Conservation (phyloP, 1,284 basidiomycete species). For the Trichosporon sp. region DNA sequence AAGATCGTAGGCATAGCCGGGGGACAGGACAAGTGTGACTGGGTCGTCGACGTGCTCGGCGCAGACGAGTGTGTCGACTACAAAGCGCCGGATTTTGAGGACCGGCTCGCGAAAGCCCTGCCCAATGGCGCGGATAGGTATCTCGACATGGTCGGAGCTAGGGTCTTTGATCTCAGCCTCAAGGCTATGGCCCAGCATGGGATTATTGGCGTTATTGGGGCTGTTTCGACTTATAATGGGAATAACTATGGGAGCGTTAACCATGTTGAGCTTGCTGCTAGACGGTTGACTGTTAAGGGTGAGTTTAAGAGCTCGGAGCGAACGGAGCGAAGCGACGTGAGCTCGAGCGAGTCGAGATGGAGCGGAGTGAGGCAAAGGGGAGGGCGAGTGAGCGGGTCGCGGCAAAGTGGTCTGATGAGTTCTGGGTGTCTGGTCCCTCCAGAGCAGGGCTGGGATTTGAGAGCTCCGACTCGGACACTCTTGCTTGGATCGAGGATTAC, state of each 20-base stretch:
- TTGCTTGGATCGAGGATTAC: too few relatives aligned
- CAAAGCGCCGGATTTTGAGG: neutral
- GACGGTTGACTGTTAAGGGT: neutral
- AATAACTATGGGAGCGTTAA: neutral
- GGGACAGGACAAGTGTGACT: constrained; percentile 46
- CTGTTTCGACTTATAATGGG: neutral
- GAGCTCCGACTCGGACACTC: too few relatives aligned
- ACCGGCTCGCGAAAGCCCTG: neutral
- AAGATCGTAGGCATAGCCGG: constrained; percentile 50
- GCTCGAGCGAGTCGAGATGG: too few relatives aligned
- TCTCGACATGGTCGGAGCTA: neutral
- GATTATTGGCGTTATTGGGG: neutral
- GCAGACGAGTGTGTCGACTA: neutral
- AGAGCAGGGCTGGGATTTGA: too few relatives aligned
- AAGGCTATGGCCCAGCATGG: neutral
- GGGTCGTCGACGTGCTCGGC: constrained; percentile 38
- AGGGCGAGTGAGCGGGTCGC: too few relatives aligned
- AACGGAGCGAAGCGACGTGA: too few relatives aligned
- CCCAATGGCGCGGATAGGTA: neutral
- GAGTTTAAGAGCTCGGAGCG: neutral
- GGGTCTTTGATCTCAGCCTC: neutral
- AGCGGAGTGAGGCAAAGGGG: too few relatives aligned
- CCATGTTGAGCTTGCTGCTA: neutral
- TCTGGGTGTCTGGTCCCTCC: too few relatives aligned
- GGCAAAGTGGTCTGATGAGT: too few relatives aligned